Conservation (phyloP, 2,329 filamentous ascomycete genomes). For the Fusarium poae region DNA sequence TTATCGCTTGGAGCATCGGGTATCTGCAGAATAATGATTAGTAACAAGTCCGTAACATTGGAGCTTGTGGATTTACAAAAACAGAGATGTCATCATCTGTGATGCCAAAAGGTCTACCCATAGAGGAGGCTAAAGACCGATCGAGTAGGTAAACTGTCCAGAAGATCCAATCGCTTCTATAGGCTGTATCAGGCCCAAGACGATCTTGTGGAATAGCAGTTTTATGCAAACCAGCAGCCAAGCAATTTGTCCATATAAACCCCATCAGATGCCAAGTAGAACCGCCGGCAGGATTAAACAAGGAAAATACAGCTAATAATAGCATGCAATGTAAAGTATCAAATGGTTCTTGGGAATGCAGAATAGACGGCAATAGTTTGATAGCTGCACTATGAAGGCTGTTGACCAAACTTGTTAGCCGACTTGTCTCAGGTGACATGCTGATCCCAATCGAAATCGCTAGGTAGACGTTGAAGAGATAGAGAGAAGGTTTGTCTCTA, state of each 20-base stretch:
- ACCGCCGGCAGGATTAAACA: constrained; percentile 20
- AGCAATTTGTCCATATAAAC: constrained; percentile 21
- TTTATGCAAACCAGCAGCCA: constrained; percentile 21
- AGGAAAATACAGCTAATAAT: constrained; percentile 4
- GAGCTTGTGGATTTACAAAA: not conserved
- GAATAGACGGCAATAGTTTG: constrained; percentile 2
- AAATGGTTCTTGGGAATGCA: constrained; percentile 5
- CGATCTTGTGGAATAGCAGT: not conserved
- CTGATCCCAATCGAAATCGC: constrained; percentile 18
- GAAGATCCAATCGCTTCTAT: constrained; percentile 20
- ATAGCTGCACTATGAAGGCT: constrained; percentile 15
- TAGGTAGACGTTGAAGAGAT: constrained; percentile 22
- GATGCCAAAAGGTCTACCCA: constrained; percentile 22
- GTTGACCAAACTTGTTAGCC: not conserved
- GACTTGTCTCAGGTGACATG: constrained; percentile 13
- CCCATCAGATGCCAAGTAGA: constrained; percentile 27
- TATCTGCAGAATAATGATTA: not conserved
- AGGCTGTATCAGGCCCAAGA: not conserved
- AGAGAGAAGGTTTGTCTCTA: not conserved
- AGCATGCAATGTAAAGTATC: constrained; percentile 30
- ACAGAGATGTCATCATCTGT: constrained; percentile 12
- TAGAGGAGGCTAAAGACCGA: not conserved
- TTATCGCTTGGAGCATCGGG: not conserved
- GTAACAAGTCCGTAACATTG: rapidly evolving
- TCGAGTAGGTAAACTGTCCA: constrained; percentile 31